A percentile compares a stretch with the other conserved stretches of the same genome.
Evolutionary conservation across 2,329 filamentous ascomycete species (phyloP).

Genomic region (Aspergillus fumigatiaffinis): DNA sequence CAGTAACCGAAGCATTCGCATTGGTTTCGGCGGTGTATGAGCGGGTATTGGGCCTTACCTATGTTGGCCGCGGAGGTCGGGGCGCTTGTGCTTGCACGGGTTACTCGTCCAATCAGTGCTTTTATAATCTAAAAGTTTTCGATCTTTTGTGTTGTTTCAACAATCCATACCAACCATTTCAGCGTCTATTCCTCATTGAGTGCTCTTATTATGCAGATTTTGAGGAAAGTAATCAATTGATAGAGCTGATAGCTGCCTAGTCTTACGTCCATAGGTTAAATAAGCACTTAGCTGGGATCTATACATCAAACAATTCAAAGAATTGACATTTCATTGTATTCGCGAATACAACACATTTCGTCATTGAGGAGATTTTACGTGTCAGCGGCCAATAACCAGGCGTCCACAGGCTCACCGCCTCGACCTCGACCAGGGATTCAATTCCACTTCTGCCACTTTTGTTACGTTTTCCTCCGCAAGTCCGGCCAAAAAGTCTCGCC

Average conservation of each 20-base stretch:
- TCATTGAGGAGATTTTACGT: constrained; percentile 4
- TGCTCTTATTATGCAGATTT: neutral
- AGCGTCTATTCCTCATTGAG: neutral
- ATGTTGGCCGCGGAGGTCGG: neutral
- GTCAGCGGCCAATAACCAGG: neutral
- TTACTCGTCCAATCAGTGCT: neutral
- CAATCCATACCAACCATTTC: neutral
- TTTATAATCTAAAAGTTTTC: neutral
- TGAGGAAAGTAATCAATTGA: neutral
- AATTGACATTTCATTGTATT: neutral
- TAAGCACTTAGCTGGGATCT: neutral
- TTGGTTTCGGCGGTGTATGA: neutral
- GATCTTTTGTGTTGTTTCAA: neutral
- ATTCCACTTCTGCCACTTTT: constrained; percentile 17
- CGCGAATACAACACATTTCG: constrained; percentile 3
- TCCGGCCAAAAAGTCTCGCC: constrained; percentile 9
- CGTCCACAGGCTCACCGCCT: constrained; percentile 4
- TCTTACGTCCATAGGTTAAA: neutral
- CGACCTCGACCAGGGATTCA: neutral
- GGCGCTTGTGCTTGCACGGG: no score
- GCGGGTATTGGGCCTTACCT: neutral
- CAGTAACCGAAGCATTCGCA: no score
- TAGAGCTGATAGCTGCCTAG: neutral
- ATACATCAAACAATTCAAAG: neutral
- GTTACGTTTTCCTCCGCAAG: constrained; percentile 15